phyloP scores from a whole-genome alignment of 768 basidiomycete species.

The Mrakia gelida region DNA sequence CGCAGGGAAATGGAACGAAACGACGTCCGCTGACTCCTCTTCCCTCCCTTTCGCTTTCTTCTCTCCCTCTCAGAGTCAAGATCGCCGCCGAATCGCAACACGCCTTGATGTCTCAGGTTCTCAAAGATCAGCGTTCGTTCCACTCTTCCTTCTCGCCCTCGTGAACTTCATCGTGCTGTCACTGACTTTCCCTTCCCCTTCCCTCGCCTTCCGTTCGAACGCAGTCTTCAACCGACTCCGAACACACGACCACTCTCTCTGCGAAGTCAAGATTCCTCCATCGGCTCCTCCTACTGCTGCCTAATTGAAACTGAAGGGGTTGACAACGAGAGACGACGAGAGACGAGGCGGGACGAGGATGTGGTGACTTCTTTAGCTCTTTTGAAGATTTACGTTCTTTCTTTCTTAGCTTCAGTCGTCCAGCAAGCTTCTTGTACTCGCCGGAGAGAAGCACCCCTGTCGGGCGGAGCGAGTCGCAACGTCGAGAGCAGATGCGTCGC shows the following conservation, averaged over 20 bases:
- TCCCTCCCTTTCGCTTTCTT: background rate
- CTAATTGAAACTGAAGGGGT: background rate
- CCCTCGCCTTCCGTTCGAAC: no score
- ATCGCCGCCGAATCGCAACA: conserved; percentile 89
- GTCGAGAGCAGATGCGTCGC: no score
- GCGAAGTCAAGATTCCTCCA: conserved; percentile 9
- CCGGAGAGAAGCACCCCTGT: no score
- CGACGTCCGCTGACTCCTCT: background rate
- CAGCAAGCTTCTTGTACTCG: no score
- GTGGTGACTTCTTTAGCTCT: background rate
- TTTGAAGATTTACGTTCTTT: background rate
- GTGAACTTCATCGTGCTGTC: no score
- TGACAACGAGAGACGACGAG: no score
- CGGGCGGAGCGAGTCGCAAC: no score
- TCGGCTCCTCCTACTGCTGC: background rate
- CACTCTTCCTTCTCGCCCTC: background rate
- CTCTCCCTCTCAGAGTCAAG: conserved; percentile 57
- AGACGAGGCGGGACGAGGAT: no score
- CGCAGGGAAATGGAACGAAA: no score
- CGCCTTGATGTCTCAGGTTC: conserved; percentile 83
- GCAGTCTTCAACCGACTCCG: conserved; percentile 18
- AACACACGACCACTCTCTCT: conserved; percentile 16
- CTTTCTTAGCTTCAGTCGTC: background rate
- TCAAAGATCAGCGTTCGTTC: conserved; percentile 61
- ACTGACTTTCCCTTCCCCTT: background rate